phyloP scores from a whole-genome alignment of 306 rosid species.

The Corylus heterophylla region DNA sequence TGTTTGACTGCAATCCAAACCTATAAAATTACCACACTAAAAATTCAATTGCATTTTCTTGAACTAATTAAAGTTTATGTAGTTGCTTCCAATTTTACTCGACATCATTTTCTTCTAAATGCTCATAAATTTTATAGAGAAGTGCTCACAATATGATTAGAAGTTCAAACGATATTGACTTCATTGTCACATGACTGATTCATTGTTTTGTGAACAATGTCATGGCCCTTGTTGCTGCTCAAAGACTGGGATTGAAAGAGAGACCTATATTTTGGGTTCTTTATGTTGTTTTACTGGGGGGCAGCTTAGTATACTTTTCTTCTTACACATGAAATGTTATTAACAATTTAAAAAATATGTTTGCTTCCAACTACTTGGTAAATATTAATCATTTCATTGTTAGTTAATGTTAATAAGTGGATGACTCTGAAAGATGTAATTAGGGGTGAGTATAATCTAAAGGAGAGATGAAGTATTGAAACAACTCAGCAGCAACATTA shows the following conservation, averaged over 20 bases:
- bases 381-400: not conserved
- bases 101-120: slow-evolving; percentile 3
- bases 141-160: not conserved
- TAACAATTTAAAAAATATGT: not conserved
- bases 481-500: not conserved
- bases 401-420: not conserved
- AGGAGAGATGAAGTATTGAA: not conserved
- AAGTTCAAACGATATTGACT: not conserved
- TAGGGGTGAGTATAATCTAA: not conserved
- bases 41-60: not conserved
- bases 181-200: not conserved
- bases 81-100: not conserved
- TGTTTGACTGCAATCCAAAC: not conserved
- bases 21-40: not conserved
- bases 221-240: not conserved
- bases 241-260: not conserved
- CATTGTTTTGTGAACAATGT: not conserved
- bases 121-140: not conserved
- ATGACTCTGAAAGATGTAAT: not conserved
- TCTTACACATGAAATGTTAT: not conserved
- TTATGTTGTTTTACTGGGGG: not conserved
- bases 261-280: not conserved
- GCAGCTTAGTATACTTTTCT: not conserved
- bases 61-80: not conserved
- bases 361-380: not conserved